Evolutionary conservation across 139 green algal species (phyloP).

Genomic region (Chlamydomonas applanata): DNA sequence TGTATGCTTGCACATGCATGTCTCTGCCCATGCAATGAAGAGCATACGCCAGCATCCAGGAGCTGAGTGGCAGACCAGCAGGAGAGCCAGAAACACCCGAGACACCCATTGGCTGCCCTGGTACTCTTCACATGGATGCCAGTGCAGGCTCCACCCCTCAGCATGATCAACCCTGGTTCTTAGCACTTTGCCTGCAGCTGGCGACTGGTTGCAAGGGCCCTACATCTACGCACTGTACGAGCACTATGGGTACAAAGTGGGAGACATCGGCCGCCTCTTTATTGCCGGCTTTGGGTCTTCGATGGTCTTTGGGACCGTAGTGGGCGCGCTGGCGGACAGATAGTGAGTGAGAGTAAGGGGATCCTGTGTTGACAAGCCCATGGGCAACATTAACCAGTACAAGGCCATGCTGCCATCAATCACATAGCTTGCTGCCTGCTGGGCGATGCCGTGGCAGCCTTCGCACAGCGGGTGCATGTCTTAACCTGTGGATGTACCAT

Average conservation of each 20-base stretch:
- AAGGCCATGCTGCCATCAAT: no score
- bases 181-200: conserved; percentile 51
- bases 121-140: no score
- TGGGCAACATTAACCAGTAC: no score
- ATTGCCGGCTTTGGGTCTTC: conserved; percentile 96
- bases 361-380: no score
- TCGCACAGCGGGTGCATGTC: no score
- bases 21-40: background rate
- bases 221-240: conserved; percentile 98
- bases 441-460: background rate
- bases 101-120: background rate
- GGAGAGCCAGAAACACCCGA: background rate
- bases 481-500: no score
- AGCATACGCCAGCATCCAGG: background rate
- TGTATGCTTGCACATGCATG: background rate
- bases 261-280: conserved; percentile 94
- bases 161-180: background rate
- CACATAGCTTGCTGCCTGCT: background rate
- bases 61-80: background rate
- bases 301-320: conserved; percentile 95
- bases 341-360: conserved; percentile 52
- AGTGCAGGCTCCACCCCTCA: no score
- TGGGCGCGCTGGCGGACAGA: conserved; percentile 90
- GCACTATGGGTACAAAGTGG: conserved; percentile 82
- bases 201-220: conserved; percentile 96